These are phyloP conservation scores for Boletellus deceptivus DNA, from an alignment of 1,284 basidiomycete genomes.

Conservation along the genomic window DNA sequence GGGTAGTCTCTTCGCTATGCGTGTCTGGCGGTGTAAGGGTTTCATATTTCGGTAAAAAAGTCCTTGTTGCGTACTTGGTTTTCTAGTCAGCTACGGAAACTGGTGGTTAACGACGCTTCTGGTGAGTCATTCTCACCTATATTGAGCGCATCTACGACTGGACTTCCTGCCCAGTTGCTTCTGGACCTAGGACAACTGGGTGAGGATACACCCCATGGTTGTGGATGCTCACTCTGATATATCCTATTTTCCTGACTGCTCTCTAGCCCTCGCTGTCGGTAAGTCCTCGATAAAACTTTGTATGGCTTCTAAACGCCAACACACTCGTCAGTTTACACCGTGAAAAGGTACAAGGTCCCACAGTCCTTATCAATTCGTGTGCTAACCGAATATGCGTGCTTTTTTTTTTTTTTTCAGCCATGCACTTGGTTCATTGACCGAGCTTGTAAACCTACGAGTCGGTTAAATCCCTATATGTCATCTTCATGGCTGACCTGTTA, in stretches of 20 bases:
- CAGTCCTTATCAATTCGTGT: background rate
- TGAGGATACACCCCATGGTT: conserved; percentile 23
- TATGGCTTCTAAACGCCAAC: background rate
- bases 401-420: conserved; percentile 13
- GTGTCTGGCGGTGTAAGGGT: conserved; percentile 67
- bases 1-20: conserved; percentile 55
- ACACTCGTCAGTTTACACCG: conserved; percentile 39
- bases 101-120: conserved; percentile 51
- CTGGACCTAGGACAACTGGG: conserved; percentile 50
- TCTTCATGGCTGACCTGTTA: background rate
- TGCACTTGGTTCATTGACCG: conserved; percentile 9
- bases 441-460: conserved; percentile 20
- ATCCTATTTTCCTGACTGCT: background rate
- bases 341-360: conserved; percentile 40
- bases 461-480: background rate
- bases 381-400: conserved; percentile 22
- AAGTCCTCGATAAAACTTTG: conserved; percentile 2
- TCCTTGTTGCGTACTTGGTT: conserved; percentile 4
- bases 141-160: background rate
- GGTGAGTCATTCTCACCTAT: conserved; percentile 38
- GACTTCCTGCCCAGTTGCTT: conserved; percentile 37
- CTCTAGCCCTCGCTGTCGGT: conserved; percentile 20
- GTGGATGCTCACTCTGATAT: conserved; percentile 3
- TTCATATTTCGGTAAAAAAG: background rate
- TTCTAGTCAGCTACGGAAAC: conserved; percentile 60